phyloP scores from a whole-genome alignment of 371 early-diverging fungal species.

The Mucor piriformis region DNA sequence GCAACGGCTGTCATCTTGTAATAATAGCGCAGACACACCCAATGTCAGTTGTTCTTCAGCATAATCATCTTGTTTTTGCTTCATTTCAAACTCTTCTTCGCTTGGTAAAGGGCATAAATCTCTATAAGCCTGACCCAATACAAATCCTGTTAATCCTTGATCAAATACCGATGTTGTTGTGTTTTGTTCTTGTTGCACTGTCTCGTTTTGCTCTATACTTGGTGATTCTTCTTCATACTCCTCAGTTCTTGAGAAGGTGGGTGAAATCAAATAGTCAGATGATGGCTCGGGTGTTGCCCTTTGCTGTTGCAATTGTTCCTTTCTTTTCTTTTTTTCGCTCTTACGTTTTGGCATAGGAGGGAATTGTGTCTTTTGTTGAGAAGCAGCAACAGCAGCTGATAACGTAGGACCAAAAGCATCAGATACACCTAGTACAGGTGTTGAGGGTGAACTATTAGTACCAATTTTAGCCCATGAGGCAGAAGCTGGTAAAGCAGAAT shows the following conservation, averaged over 20 bases:
- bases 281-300: background rate
- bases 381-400: slow-evolving; percentile 42
- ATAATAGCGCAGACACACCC: slow-evolving; percentile 36
- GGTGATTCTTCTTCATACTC: background rate
- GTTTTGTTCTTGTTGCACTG: slow-evolving; percentile 30
- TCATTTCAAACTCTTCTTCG: slow-evolving; percentile 2
- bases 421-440: slow-evolving; percentile 29
- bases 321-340: slow-evolving; percentile 25
- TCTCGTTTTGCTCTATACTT: slow-evolving; percentile 33
- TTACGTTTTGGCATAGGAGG: slow-evolving; percentile 20
- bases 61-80: slow-evolving; percentile 14
- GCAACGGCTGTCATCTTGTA: slow-evolving; percentile 3
- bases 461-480: slow-evolving; percentile 64
- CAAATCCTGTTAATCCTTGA: slow-evolving; percentile 36
- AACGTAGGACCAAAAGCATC: slow-evolving; percentile 46
- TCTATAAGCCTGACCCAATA: slow-evolving; percentile 39
- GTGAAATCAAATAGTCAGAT: background rate
- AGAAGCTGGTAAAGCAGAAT: slow-evolving; percentile 62
- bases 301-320: slow-evolving; percentile 20
- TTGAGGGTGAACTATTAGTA: slow-evolving; percentile 26
- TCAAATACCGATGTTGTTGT: slow-evolving; percentile 10
- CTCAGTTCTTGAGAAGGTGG: background rate
- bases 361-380: slow-evolving; percentile 30
- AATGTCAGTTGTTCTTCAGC: slow-evolving; percentile 24
- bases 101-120: slow-evolving; percentile 26